These are phyloP conservation scores for Sequoia sempervirens DNA, from an alignment of 75 land plant genomes.

Conservation along the genomic window DNA sequence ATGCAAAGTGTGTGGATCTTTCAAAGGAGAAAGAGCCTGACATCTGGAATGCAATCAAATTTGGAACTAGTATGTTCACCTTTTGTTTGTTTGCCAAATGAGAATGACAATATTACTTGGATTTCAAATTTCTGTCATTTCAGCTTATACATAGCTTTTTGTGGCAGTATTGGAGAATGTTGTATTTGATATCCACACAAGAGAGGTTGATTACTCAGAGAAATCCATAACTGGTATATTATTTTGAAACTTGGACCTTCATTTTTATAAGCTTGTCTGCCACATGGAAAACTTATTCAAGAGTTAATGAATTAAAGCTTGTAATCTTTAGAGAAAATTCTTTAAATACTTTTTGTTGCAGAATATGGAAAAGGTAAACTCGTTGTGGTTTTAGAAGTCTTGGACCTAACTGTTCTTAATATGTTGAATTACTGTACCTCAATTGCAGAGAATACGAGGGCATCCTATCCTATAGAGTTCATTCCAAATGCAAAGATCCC, in stretches of 20 bases:
- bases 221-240: slow-evolving; percentile 36
- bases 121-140: slow-evolving; percentile 1
- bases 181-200: slow-evolving; percentile 38
- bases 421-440: background rate
- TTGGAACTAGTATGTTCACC: slow-evolving; percentile 27
- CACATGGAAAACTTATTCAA: background rate
- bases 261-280: background rate
- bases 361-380: background rate
- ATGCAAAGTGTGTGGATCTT: slow-evolving; percentile 43
- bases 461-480: slow-evolving; percentile 35
- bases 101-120: background rate
- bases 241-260: background rate
- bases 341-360: background rate
- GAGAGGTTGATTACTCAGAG: slow-evolving; percentile 37
- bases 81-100: background rate
- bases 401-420: background rate
- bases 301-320: background rate
- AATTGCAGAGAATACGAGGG: slow-evolving; percentile 32
- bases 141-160: background rate
- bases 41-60: slow-evolving; percentile 50
- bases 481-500: slow-evolving; percentile 39
- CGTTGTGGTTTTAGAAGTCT: background rate
- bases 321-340: background rate
- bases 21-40: slow-evolving; percentile 45
- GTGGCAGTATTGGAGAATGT: slow-evolving; percentile 43